Conservation (phyloP, 108 stramenopile genomes). For the Licmophora abbreviata region DNA sequence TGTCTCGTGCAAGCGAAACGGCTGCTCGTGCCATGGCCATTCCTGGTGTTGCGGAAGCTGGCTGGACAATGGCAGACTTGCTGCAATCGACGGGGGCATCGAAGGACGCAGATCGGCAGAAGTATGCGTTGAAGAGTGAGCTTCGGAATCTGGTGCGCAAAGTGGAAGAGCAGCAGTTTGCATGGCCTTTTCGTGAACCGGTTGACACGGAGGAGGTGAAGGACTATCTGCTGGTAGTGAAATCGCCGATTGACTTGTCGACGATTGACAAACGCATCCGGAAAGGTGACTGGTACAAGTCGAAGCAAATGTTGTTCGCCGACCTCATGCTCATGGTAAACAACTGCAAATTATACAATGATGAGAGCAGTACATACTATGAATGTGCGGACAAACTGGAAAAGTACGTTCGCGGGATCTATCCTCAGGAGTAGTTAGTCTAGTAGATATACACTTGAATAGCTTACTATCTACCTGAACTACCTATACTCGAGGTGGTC, state of each 20-base stretch:
- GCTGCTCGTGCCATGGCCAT: constrained; percentile 70
- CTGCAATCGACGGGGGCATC: constrained; percentile 42
- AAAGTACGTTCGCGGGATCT: constrained; percentile 33
- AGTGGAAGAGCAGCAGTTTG: constrained; percentile 79
- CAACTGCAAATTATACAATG: constrained; percentile 93
- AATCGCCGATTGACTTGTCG: constrained; percentile 83
- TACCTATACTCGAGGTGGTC: no score
- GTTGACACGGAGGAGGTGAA: constrained; percentile 80
- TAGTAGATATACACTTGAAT: no score
- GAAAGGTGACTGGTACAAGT: constrained; percentile 78
- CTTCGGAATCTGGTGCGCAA: constrained; percentile 61
- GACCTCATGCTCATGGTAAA: constrained; percentile 91
- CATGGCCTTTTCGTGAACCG: constrained; percentile 93
- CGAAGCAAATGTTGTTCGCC: constrained; percentile 63
- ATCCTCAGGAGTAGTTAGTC: constrained; percentile 3
- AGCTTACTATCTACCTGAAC: no score
- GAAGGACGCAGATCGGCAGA: constrained; percentile 71
- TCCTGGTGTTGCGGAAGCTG: constrained; percentile 88
- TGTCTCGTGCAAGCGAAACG: constrained; percentile 40
- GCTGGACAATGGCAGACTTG: constrained; percentile 87
- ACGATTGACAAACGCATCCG: constrained; percentile 81
- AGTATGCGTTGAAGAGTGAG: constrained; percentile 56
- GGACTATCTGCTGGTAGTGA: constrained; percentile 84
- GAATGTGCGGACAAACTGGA: constrained; percentile 72
- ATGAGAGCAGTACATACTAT: constrained; percentile 55